These are phyloP conservation scores for Candida parachauliodes DNA, from an alignment of 805 yeast species.

Conservation along the genomic window DNA sequence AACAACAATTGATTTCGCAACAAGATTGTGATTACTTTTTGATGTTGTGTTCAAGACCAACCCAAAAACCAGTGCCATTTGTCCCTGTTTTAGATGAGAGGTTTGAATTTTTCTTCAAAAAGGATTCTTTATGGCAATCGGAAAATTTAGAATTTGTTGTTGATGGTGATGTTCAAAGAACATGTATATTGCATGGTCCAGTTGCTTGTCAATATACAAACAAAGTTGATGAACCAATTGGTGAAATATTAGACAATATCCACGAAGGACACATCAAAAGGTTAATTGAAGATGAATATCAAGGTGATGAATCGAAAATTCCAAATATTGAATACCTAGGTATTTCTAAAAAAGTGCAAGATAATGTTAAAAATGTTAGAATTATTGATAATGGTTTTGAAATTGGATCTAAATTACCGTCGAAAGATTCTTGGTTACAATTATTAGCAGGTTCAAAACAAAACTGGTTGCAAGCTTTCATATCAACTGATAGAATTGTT, in stretches of 20 bases:
- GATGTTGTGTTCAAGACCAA: constrained; percentile 73
- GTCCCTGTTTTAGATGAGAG: constrained; percentile 93
- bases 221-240: constrained; percentile 87
- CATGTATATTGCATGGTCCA: constrained; percentile 99
- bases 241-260: constrained; percentile 80
- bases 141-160: constrained; percentile 96
- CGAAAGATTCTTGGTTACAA: constrained; percentile 60
- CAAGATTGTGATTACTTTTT: constrained; percentile 95
- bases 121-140: constrained; percentile 98
- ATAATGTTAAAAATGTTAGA: constrained; percentile 17
- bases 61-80: constrained; percentile 96
- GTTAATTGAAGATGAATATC: constrained; percentile 66
- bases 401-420: constrained; percentile 31
- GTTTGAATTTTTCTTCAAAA: constrained; percentile 95
- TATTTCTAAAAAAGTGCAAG: constrained; percentile 43
- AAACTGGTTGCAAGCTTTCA: constrained; percentile 90
- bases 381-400: constrained; percentile 30
- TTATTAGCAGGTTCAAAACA: constrained; percentile 73
- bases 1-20: constrained; percentile 81
- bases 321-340: constrained; percentile 92
- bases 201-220: constrained; percentile 93
- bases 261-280: constrained; percentile 84
- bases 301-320: constrained; percentile 64
- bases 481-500: constrained; percentile 73
- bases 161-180: constrained; percentile 94